Base-by-base conservation (phyloP, 2,329 filamentous ascomycete genomes). In the Tolypocladium sp. region DNA sequence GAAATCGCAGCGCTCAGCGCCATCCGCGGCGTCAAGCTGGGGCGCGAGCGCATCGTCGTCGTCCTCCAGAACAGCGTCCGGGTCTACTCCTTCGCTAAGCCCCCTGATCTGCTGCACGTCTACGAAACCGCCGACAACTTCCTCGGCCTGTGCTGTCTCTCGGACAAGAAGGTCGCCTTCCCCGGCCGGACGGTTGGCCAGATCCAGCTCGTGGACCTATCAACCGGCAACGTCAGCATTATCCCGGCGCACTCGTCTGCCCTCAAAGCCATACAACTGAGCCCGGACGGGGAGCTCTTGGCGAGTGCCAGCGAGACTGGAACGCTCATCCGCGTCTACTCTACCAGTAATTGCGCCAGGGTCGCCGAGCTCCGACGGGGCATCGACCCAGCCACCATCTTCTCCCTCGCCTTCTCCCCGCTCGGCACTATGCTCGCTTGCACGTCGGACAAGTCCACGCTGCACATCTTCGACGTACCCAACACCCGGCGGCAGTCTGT, bases 401-500 rank as follows among this genome's bases (percentile, higher is more conserved):
- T 90, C 74, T 93, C 90, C 2, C 79, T 99, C 13, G 88, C 89
- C 13, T 94, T 99, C 71, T 95, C 90, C 25, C 92, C 92, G 0
- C 87, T 87, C 1, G 90, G 89, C 57, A 84, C 82, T 51, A 82
- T 92, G 69, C 81, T 97, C 13, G 94, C 94, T 33, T 93, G 92
- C 62, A 97, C 93, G 1, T 97, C 92, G 1, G 94, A 99, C 78
- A 99, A 97, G 75, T 92, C 91, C 7, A 99, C 92, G 0, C 80
- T 99, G 13, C 94, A 99, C 73, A 83, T 99, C 42, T 99, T 97
- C 70, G 92, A 97, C 68, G 81, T 97, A 1, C 88, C 88, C 4
- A 81, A 83, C 60, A 76, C 79, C 10, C 78, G 77, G 56, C 76
- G 75, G 62, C 71, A 73, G 4, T 65, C 70, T 8, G 64, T 69